Evolutionary conservation across 306 rosid genomes (phyloP).

Genomic region (Pyrus pyrifolia): DNA sequence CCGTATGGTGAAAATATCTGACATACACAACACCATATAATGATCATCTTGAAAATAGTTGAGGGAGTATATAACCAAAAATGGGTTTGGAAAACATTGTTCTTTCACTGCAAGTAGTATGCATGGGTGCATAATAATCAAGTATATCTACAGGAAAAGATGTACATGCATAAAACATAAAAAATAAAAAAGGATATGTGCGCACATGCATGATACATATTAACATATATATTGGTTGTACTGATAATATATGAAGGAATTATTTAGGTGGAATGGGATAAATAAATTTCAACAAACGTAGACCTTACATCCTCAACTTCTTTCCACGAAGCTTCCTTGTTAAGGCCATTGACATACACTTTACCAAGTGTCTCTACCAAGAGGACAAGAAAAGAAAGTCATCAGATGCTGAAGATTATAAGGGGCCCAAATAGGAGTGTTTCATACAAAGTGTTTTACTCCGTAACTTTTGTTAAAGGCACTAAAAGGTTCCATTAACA

Average conservation of each 20-base stretch:
- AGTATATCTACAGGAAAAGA: not conserved
- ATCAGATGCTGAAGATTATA: not conserved
- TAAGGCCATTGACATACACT: slow-evolving; percentile 58
- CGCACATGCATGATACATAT: not conserved
- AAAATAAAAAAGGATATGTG: not conserved
- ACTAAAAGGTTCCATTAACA: not conserved
- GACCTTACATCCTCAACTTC: slow-evolving; percentile 80
- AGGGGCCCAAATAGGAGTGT: too few relatives aligned
- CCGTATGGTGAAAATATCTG: slow-evolving; percentile 90
- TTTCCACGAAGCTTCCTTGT: slow-evolving; percentile 44
- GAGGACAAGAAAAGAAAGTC: slow-evolving; percentile 3
- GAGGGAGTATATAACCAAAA: not conserved
- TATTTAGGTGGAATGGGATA: slow-evolving; percentile 20
- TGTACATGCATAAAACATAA: not conserved
- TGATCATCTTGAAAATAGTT: not conserved
- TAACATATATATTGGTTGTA: not conserved
- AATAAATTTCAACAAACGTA: slow-evolving; percentile 14
- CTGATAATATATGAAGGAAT: not conserved
- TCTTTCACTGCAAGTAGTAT: not conserved
- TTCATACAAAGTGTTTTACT: not conserved
- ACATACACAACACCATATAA: slow-evolving; percentile 19
- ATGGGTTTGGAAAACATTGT: not conserved
- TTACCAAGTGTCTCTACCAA: slow-evolving; percentile 49
- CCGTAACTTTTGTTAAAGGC: not conserved
- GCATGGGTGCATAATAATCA: not conserved